Evolutionary conservation across 202 grass and related monocot species (phyloP), one percentile per base, ranked within the genome.

Genomic region (Panicum hallii): DNA sequence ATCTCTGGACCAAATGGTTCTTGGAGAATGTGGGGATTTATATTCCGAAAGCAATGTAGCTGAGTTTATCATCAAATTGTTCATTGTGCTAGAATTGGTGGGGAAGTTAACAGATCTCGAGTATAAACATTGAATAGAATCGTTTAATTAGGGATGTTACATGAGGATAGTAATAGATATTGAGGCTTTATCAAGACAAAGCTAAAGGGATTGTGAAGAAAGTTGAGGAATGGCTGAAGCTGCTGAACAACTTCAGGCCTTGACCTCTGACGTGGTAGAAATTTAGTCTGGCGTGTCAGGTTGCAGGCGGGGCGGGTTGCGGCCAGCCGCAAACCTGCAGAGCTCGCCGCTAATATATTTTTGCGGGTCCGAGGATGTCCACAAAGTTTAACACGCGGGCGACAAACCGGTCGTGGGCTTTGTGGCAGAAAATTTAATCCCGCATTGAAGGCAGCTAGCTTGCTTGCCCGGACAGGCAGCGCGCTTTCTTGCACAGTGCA

Each of bases 21-120:
- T 41, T 32, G 41, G 41, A 79, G 11, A n/a, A 63, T 52, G 17
- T 30, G 5, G 57, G 30, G 9, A 63, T 83, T 54, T 77, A 23
- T 62, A 63, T 87, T 87, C 49, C n/a, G 19, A 41, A 75, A n/a
- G 53, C 17, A 22, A n/a, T 61, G 43, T 76, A 69, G 42, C 17
- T 48, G 0, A 30, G 30, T 82, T 68, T 26, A 79, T 41, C 9
- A 8, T 22, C 5, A 64, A 81, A 15, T 14, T 69, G 20, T 1
- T 45, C 3, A 60, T 56, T 17, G 8, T 17, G 11, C 4, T 55
- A 64, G 8, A 63, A 20, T 28, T 36, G 15, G 58, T 72, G 15
- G 0, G 30, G 26, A 78, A 62, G 40, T 63, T 43, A 74, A 42
- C 32, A 62, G 3, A 32, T 63, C 7, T 26, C 43, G 23, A 71